Percentiles rank a stretch among this genome's conserved stretches.
These are phyloP conservation scores for Pleurotus pulmonarius DNA, from an alignment of 768 basidiomycete genomes.

Conservation along the genomic window DNA sequence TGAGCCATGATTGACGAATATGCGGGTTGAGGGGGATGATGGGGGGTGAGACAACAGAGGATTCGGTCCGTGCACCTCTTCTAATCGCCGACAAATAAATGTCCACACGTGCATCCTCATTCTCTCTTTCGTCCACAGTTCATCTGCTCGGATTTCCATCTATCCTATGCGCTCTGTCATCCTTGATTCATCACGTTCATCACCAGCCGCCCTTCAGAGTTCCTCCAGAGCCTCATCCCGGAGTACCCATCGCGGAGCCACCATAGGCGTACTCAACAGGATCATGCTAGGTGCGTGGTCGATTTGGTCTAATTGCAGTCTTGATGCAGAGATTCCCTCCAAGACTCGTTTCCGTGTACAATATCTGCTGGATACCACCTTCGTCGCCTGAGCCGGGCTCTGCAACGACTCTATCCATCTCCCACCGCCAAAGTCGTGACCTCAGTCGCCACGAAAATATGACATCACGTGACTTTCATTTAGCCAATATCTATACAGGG, in stretches of 20 bases:
- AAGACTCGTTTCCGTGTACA: no score
- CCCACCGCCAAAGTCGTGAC: no score
- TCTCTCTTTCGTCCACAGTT: neutral
- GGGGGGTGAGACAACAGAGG: constrained; percentile 8
- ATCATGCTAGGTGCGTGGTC: no score
- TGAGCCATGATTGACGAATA: constrained; percentile 48
- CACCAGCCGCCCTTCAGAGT: neutral
- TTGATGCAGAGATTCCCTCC: no score
- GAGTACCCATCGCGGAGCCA: no score
- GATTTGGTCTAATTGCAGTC: no score
- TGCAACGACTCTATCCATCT: no score
- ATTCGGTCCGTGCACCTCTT: constrained; percentile 7
- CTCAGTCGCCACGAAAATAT: neutral
- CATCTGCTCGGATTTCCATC: neutral
- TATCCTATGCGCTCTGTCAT: neutral
- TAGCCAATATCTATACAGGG: neutral
- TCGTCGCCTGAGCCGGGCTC: neutral
- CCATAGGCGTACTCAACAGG: no score
- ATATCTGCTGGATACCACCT: neutral
- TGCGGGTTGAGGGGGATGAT: constrained; percentile 6
- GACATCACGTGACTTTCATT: neutral
- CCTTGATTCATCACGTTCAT: neutral
- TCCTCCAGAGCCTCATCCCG: neutral
- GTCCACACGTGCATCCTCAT: constrained; percentile 7
- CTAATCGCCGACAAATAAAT: constrained; percentile 9